A percentile compares a stretch with the other conserved stretches of the same genome.
Evolutionary conservation across 352 stramenopile species (phyloP).

Genomic region (Pythium angustatum): DNA sequence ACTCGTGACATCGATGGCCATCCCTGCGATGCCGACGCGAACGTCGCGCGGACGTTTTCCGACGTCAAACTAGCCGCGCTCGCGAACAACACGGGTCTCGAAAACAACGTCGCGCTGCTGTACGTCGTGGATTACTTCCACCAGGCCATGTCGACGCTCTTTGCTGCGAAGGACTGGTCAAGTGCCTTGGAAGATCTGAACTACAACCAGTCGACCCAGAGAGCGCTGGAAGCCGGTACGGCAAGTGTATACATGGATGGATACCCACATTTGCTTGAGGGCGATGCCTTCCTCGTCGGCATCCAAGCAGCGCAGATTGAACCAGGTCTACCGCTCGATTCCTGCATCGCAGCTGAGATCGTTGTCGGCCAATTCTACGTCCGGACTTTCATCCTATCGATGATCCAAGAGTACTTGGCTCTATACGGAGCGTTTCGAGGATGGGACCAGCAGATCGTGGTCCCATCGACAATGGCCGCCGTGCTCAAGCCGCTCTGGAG

Average conservation of each 20-base stretch:
- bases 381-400: constrained; percentile 35
- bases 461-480: constrained; percentile 23
- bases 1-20: constrained; percentile 29
- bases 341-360: constrained; percentile 43
- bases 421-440: constrained; percentile 19
- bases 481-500: constrained; percentile 35
- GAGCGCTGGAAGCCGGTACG: constrained; percentile 24
- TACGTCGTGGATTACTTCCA: constrained; percentile 49
- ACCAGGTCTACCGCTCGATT: constrained; percentile 30
- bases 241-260: constrained; percentile 32
- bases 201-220: constrained; percentile 30
- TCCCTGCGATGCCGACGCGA: constrained; percentile 33
- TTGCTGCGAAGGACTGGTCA: constrained; percentile 37
- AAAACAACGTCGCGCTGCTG: constrained; percentile 46
- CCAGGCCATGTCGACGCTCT: constrained; percentile 35
- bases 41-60: constrained; percentile 16
- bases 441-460: constrained; percentile 8
- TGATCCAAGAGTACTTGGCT: constrained; percentile 32
- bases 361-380: constrained; percentile 44
- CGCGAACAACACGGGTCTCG: constrained; percentile 27
- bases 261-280: constrained; percentile 31
- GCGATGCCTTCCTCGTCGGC: constrained; percentile 41
- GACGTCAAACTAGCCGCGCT: constrained; percentile 36
- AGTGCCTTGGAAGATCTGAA: constrained; percentile 34
- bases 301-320: constrained; percentile 37